Conservation (phyloP, 495 filamentous ascomycete genomes). For the Trichoderma asperelloides region DNA sequence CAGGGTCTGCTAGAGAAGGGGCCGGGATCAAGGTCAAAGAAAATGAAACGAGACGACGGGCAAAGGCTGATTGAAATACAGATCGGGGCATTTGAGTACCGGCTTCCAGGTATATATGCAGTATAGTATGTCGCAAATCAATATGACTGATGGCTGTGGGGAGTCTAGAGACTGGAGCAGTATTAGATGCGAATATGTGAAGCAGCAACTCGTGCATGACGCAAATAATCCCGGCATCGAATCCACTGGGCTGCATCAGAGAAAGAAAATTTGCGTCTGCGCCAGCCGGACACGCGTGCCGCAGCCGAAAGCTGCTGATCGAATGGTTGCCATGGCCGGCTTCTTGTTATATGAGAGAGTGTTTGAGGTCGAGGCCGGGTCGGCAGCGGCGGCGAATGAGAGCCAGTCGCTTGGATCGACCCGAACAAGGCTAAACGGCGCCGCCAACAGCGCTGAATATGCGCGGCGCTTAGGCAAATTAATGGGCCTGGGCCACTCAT, state of each 20-base stretch:
- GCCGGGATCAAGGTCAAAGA: neutral
- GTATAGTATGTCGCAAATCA: neutral
- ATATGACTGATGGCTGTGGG: too few species aligned
- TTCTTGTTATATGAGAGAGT: neutral
- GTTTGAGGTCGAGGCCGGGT: neutral
- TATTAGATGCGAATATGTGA: too few species aligned
- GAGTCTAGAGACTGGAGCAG: too few species aligned
- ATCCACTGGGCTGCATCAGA: too few species aligned
- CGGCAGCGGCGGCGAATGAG: neutral
- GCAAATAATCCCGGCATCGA: too few species aligned
- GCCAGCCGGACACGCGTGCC: too few species aligned
- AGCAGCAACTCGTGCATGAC: too few species aligned
- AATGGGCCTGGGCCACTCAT: neutral
- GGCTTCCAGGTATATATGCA: neutral
- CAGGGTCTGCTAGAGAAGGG: too few species aligned
- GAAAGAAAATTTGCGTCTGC: too few species aligned
- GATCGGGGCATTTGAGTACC: neutral
- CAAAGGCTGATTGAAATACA: neutral
- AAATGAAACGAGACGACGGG: neutral
- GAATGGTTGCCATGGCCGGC: neutral
- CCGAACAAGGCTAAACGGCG: neutral
- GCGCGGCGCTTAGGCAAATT: neutral
- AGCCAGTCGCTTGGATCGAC: neutral
- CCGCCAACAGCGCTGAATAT: neutral
- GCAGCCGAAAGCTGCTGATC: neutral